Evolutionary conservation across 305 asterid species (phyloP), one percentile per base, ranked within the genome.

Genomic region (Fraxinus sp.): DNA sequence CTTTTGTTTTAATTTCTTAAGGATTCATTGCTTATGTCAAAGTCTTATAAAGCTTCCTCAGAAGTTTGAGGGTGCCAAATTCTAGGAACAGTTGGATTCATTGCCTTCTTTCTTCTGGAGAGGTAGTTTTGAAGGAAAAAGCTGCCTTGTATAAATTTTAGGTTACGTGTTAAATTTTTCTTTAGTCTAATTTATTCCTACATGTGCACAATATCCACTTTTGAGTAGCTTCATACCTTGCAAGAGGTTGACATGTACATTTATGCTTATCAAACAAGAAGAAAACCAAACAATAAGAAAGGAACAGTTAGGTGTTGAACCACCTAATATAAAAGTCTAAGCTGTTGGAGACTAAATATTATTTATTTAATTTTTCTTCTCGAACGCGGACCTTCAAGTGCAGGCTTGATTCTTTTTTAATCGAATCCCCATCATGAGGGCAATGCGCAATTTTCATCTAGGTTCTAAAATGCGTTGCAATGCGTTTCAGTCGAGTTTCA

Each of bases 61-160:
- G 39, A 70, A 32, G 76, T 70, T 70, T 28, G 41, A 14, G 72
- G 78, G 30, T 57, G 39, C 32, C 9, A 16, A 11, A 52, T 57
- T 57, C 84, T 78, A 33, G 32, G 57, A 41, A 68, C 46, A 24
- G 32, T 68, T 26, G 77, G 32, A 80, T 68, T 66, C 46, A 70
- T 64, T 64, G 46, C 75, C 76, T 7, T 55, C 66, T 55, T n/a
- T 55, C 30, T 28, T 79, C 18, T 76, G 72, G 72, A 62, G 72
- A 62, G 72, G 72, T 62, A 22, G 32, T 22, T 64, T 64, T 64
- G 64, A 55, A 55, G 24, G 64, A 55, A 55, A 52, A 57, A 1
- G 28, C 68, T 18, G 28, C 11, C 68, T 57, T 57, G 10, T 57
- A 57, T 20, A 18, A 57, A 57, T 57, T 57, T 7, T 18, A 57